These are phyloP conservation scores for Venturia pyrina DNA, from an alignment of 2,329 filamentous ascomycete genomes.

Conservation along the genomic window DNA sequence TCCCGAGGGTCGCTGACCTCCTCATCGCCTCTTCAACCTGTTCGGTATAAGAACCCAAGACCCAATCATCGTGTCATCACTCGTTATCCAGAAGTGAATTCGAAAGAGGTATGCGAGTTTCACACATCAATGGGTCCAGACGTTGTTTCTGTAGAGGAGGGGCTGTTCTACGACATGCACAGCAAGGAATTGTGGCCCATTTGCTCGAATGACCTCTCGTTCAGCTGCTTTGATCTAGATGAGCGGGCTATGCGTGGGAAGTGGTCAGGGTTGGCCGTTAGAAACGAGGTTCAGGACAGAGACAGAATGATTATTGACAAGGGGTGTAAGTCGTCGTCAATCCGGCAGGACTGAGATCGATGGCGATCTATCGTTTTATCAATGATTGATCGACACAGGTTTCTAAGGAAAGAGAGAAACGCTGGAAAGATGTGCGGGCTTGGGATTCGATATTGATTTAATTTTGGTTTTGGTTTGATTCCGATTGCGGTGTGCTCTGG, in stretches of 20 bases:
- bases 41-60: neutral
- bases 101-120: neutral
- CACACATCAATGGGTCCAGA: neutral
- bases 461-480: neutral
- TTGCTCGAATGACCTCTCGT: neutral
- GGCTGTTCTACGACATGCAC: neutral
- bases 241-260: neutral
- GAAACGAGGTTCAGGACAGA: neutral
- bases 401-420: neutral
- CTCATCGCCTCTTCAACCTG: neutral
- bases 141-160: neutral
- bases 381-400: too few relatives aligned
- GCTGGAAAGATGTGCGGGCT: neutral
- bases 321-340: neutral
- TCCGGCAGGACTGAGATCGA: neutral
- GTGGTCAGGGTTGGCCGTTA: neutral
- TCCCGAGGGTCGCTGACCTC: neutral
- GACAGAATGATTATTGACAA: neutral
- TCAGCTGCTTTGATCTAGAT: neutral
- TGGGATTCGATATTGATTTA: too few relatives aligned
- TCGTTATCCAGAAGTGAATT: neutral
- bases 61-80: neutral
- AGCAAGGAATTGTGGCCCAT: neutral
- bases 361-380: neutral
- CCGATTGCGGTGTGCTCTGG: neutral